A percentile compares a stretch with the other conserved stretches of the same genome.
phyloP scores from a whole-genome alignment of 768 basidiomycete genomes.

The Phylloporus arenicola region DNA sequence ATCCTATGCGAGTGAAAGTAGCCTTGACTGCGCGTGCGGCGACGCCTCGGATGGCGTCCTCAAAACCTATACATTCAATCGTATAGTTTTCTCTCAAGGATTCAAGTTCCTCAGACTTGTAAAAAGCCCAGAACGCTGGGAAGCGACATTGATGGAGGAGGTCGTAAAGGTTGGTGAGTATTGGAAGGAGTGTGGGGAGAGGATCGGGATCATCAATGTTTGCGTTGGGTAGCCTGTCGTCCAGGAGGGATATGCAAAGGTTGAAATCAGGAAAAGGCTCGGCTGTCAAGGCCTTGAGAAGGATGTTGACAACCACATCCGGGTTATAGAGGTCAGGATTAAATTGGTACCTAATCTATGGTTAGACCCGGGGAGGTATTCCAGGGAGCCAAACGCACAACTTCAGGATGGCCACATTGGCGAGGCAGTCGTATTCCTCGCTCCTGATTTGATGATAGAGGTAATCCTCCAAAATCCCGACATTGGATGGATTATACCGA shows the following conservation, averaged over 20 bases:
- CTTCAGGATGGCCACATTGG: conserved; percentile 92
- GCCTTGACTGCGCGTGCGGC: conserved; percentile 72
- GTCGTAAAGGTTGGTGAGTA: conserved; percentile 60
- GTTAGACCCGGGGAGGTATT: background rate
- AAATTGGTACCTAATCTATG: conserved; percentile 76
- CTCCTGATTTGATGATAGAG: conserved; percentile 89
- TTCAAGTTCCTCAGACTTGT: conserved; percentile 65
- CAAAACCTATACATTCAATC: conserved; percentile 77
- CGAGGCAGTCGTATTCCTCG: conserved; percentile 89
- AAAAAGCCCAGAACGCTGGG: conserved; percentile 78
- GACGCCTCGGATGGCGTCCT: conserved; percentile 75
- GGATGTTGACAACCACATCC: conserved; percentile 90
- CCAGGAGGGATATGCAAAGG: conserved; percentile 88
- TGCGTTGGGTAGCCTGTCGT: conserved; percentile 55
- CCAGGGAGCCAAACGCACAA: conserved; percentile 45
- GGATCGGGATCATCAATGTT: conserved; percentile 79
- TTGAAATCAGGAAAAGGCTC: conserved; percentile 90
- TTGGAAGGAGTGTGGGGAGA: conserved; percentile 61
- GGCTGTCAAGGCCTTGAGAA: conserved; percentile 84
- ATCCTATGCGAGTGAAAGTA: conserved; percentile 69
- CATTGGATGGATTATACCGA: conserved; percentile 95
- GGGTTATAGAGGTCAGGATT: conserved; percentile 90
- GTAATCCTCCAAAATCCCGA: conserved; percentile 92
- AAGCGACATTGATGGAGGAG: conserved; percentile 82
- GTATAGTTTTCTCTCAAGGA: conserved; percentile 81